These are phyloP conservation scores for Termitomyces sp. DNA, from an alignment of 768 basidiomycete genomes.

Conservation along the genomic window DNA sequence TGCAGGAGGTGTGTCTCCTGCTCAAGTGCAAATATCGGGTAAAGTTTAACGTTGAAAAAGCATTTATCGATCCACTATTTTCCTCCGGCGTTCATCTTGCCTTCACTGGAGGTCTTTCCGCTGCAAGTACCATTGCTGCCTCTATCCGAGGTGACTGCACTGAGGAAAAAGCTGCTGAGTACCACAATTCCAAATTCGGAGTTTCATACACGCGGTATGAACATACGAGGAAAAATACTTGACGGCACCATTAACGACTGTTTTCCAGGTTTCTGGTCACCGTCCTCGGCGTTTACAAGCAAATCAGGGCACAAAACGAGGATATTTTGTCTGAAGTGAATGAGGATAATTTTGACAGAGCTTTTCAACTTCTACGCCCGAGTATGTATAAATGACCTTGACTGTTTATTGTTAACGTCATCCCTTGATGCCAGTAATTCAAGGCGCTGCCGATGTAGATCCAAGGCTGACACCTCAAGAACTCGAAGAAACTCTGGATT, in stretches of 20 bases:
- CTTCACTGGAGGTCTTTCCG: constrained; percentile 24
- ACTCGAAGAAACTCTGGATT: constrained; percentile 38
- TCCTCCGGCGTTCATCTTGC: constrained; percentile 33
- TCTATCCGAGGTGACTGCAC: constrained; percentile 18
- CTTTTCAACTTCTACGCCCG: constrained; percentile 32
- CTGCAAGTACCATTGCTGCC: constrained; percentile 26
- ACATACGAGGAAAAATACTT: not conserved
- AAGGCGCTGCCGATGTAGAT: constrained; percentile 49
- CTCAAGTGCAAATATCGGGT: not conserved
- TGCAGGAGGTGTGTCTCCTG: constrained; percentile 31
- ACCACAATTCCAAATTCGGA: constrained; percentile 21
- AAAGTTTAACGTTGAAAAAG: constrained; percentile 16
- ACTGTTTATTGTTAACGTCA: not conserved
- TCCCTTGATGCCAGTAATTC: constrained; percentile 32
- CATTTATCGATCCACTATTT: constrained; percentile 40
- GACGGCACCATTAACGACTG: not conserved
- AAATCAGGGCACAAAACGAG: constrained; percentile 30
- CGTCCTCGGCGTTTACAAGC: constrained; percentile 36
- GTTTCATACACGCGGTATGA: constrained; percentile 25
- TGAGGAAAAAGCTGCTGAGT: constrained; percentile 19
- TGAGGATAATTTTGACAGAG: constrained; percentile 37
- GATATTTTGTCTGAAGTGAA: constrained; percentile 29
- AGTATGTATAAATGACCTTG: not conserved
- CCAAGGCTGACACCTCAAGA: constrained; percentile 41
- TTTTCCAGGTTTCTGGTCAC: constrained; percentile 31